Base-by-base conservation (phyloP, 805 yeast species). In the Naumovozyma dairenensis region DNA sequence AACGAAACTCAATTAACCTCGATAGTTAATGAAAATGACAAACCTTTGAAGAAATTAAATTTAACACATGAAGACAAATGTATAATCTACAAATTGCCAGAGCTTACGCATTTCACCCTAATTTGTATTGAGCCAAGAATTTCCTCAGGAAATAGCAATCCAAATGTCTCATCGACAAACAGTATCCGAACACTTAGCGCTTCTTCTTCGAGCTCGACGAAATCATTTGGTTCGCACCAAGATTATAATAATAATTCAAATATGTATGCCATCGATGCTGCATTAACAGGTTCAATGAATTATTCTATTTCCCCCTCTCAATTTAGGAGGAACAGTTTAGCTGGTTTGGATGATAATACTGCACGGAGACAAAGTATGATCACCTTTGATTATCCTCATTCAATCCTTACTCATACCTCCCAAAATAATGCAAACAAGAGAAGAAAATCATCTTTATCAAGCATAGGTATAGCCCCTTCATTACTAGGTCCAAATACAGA, bases 221-320 rank as follows among this genome's bases (percentile, higher is more conserved):
- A 24, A 24, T 7, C 13, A 24, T n/a, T n/a, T 24, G 9, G 16
- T 19, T 13, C 27, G n/a, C n/a, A n/a, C 21, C 19, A 14, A 10
- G 18, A 14, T 16, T 26, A 15, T 9, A 4, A n/a, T 5, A 16
- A 14, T 21, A 27, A 28, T 21, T n/a, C n/a, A n/a, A 32, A 13
- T 6, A 5, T 16, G 4, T 22, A 7, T 19, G 19, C 26, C 7
- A 32, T 28, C 15, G 18, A 20, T 6, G 26, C 33, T 6, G n/a
- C 16, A 14, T 14, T 10, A 21, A 19, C 27, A 4, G 8, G 28
- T 24, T 12, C 15, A 7, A 26, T 22, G 21, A 31, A 35, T 20
- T 39, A 42, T 32, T 39, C 46, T 7, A 40, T 48, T 9, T 44
- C 52, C 2, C 53, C 54, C 3, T 42, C 53, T 6, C 44, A 39